Percentiles rank a stretch among this genome's conserved stretches.
Evolutionary conservation across 768 basidiomycete species (phyloP).

Genomic region (Termitomyces sp.): DNA sequence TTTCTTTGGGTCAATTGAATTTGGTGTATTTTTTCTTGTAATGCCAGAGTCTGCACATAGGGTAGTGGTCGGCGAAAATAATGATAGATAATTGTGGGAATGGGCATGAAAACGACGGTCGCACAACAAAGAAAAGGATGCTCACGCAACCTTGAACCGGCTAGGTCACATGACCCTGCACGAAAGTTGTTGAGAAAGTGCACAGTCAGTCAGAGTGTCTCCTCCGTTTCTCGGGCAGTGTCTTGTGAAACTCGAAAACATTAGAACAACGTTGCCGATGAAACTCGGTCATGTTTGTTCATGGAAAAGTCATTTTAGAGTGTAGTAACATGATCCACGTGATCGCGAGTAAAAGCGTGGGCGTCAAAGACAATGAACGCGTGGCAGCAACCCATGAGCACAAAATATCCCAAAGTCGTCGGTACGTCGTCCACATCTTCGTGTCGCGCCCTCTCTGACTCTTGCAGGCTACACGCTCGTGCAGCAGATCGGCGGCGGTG

Average conservation of each 20-base stretch:
- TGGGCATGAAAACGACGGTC: constrained; percentile 20
- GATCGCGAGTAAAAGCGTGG: no score
- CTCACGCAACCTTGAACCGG: no score
- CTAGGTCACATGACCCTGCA: no score
- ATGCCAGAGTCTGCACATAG: constrained; percentile 57
- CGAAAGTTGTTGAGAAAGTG: no score
- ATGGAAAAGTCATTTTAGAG: no score
- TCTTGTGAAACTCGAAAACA: no score
- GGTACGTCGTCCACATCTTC: constrained; percentile 21
- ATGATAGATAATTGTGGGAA: constrained; percentile 72
- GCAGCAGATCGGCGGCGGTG: constrained; percentile 79
- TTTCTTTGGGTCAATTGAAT: constrained; percentile 52
- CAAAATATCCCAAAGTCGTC: constrained; percentile 35
- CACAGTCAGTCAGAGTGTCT: no score
- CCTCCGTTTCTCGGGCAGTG: no score
- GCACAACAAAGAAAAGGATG: not conserved
- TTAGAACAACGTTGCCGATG: no score
- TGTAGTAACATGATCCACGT: no score
- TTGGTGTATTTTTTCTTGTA: constrained; percentile 69
- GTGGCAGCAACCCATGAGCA: constrained; percentile 1
- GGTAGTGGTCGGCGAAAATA: constrained; percentile 74
- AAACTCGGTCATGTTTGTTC: no score
- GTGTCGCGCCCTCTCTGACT: not conserved
- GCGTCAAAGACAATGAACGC: no score
- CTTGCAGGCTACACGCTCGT: constrained; percentile 63